Base-by-base conservation (phyloP, 73 alveolate genomes). In the Tetrahymena thermophila region DNA sequence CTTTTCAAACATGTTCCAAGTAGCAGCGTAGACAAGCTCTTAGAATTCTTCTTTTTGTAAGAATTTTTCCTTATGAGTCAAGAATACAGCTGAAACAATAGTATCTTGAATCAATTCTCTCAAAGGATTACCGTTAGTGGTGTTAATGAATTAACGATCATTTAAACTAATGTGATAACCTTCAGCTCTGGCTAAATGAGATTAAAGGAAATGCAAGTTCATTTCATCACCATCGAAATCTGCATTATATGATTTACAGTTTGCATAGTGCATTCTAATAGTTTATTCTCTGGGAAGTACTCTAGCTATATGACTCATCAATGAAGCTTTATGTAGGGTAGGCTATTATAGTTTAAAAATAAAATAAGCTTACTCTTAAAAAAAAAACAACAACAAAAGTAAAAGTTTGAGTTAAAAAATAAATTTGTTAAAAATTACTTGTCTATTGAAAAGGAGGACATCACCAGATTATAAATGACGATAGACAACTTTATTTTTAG, bases 171-270 rank as follows among this genome's bases (percentile, higher is more conserved):
- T 96, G 56, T 95, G 94, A 93, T 98, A 96, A 31, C 99, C 99
- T 96, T 98, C 99, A 28, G 99, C 98, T 94, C 99, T 96, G 0
- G 99, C 99, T 44, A 96, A 93, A 94, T 95, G 96, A 85, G 96
- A 98, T 97, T 99, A 99, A 35, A 99, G 98, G 96, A 99, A 98
- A 95, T 99, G 99, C 84, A 99, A 95, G 96, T 99, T 99, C 99
- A 99, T 99, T 97, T 99, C 99, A 97, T 99, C 99, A 3, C 99
- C 99, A 97, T 99, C 99, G 96, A 99, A 99, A 98, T 99, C 99
- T 2, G 99, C 99, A 96, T 99, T 99, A 98, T 99, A 99, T 35
- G 99, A 98, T 94, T 98, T 97, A 97, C 99, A 99, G 94, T 99
- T 99, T 42, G 99, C 99, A 95, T 99, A 99, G 97, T 99, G 99